Evolutionary conservation across 1,284 basidiomycete genomes (phyloP).

Genomic region (Sporisorium sorghi): DNA sequence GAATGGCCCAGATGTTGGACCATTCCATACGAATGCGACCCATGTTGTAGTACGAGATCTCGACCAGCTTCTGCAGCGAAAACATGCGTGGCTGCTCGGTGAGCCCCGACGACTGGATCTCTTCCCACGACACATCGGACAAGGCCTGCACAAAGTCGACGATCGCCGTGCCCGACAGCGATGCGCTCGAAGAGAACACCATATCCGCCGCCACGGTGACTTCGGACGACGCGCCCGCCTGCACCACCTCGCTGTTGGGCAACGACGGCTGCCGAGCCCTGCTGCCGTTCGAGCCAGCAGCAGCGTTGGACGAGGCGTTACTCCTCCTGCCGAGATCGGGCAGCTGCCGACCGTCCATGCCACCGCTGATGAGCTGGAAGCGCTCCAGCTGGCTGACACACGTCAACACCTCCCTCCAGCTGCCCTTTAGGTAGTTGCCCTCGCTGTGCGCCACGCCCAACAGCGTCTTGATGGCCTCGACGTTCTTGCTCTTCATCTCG

Average conservation of each 20-base stretch:
- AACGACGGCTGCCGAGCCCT: constrained; percentile 68
- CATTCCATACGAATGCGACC: constrained; percentile 96
- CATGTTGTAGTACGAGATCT: constrained; percentile 99
- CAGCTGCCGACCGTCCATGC: constrained; percentile 74
- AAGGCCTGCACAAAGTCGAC: constrained; percentile 97
- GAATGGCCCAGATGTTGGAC: constrained; percentile 97
- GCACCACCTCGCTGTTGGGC: constrained; percentile 88
- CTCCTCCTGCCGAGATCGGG: constrained; percentile 80
- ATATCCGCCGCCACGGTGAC: constrained; percentile 99
- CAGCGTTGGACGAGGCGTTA: constrained; percentile 8
- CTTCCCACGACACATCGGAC: constrained; percentile 98
- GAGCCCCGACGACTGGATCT: constrained; percentile 95
- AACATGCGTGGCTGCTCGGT: constrained; percentile 90
- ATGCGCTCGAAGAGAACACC: constrained; percentile 96
- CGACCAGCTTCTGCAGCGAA: constrained; percentile 97
- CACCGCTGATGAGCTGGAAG: constrained; percentile 68
- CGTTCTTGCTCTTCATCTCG: constrained; percentile 69
- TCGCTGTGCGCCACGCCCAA: constrained; percentile 68
- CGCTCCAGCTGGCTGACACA: constrained; percentile 69
- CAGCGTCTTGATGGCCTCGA: constrained; percentile 68
- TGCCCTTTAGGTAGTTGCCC: constrained; percentile 68
- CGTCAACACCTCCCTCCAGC: constrained; percentile 68
- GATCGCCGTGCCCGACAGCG: constrained; percentile 93
- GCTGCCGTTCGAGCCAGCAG: constrained; percentile 17
- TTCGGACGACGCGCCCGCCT: constrained; percentile 95